Evolutionary conservation across 345 rosid genomes (phyloP).

Genomic region (Corymbia maculata): DNA sequence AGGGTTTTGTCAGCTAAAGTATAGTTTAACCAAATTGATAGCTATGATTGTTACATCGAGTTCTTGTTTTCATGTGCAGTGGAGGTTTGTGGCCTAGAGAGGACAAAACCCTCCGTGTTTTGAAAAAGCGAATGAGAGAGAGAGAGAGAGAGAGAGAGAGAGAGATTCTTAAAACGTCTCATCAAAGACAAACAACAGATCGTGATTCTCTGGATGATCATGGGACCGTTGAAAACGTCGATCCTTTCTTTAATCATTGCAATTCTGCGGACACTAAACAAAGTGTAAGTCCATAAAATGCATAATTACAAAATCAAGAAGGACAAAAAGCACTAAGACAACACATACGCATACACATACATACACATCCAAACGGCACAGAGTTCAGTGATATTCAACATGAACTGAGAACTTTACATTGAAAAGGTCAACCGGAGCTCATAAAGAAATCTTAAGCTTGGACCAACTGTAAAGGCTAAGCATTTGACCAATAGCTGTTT

Average conservation of each 20-base stretch:
- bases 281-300: not conserved
- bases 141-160: not conserved
- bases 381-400: not conserved
- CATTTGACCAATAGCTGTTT: not conserved
- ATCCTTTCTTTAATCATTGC: not conserved
- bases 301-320: not conserved
- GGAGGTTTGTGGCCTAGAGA: not conserved
- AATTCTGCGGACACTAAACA: not conserved
- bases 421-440: not conserved
- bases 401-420: not conserved
- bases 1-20: not conserved
- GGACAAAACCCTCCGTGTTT: not conserved
- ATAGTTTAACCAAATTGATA: not conserved
- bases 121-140: not conserved
- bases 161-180: not conserved
- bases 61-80: not conserved
- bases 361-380: not conserved
- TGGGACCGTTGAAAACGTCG: not conserved
- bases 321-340: not conserved
- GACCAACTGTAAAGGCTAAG: not conserved
- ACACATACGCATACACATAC: not conserved
- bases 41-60: not conserved
- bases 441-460: not conserved
- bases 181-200: not conserved
- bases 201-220: not conserved